A percentile compares a stretch with the other conserved stretches of the same genome.
phyloP scores from a whole-genome alignment of 2,329 filamentous ascomycete species.

The Amauroascus verrucosus region DNA sequence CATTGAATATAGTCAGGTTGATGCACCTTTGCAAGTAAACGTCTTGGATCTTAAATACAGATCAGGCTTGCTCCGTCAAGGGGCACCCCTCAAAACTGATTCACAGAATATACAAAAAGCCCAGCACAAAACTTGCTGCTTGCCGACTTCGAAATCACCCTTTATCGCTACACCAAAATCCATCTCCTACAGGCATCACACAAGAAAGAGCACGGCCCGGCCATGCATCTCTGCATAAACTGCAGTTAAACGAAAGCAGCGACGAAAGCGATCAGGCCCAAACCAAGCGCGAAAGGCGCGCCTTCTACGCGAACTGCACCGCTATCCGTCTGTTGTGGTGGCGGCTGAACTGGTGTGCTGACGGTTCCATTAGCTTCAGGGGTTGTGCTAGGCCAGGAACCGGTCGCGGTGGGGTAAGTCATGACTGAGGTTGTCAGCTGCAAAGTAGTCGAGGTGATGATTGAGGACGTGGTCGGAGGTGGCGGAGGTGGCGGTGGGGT shows the following conservation, averaged over 20 bases:
- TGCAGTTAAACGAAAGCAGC: conserved; percentile 4
- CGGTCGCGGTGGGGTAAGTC: not conserved
- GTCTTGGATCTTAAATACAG: not conserved
- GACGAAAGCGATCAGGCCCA: not conserved
- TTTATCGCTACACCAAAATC: too few relatives aligned
- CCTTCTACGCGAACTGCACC: not conserved
- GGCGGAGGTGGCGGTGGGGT: not conserved
- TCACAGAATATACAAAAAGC: not conserved
- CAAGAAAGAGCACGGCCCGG: not conserved
- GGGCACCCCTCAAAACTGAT: not conserved
- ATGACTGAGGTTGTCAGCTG: not conserved
- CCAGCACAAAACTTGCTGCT: not conserved
- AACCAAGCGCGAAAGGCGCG: not conserved
- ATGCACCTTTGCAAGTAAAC: too few relatives aligned
- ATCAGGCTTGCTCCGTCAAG: not conserved
- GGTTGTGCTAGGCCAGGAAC: conserved; percentile 5
- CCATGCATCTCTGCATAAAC: not conserved
- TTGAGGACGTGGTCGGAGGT: too few relatives aligned
- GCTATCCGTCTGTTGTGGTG: conserved; percentile 8
- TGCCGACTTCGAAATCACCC: too few relatives aligned
- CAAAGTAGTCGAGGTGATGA: not conserved
- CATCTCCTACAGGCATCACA: too few relatives aligned
- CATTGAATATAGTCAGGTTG: too few relatives aligned
- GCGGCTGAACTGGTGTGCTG: not conserved
- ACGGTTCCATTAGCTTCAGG: conserved; percentile 2